Evolutionary conservation across 306 rosid genomes (phyloP).

Genomic region (Dryas alaskensis): DNA sequence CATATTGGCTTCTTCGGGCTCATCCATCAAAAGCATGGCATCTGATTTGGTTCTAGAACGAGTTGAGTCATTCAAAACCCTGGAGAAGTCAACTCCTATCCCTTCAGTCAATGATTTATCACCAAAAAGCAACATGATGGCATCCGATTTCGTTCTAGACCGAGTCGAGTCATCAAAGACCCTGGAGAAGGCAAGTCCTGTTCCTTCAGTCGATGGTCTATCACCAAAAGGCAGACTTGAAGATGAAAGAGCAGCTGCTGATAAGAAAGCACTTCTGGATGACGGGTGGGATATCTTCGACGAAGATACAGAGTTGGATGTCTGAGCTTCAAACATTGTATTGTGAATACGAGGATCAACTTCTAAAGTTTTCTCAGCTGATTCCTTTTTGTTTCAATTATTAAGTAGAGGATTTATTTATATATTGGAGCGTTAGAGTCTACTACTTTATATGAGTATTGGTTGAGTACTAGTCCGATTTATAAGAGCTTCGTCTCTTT

Average conservation of each 20-base stretch:
- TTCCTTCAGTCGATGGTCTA: conserved; percentile 28
- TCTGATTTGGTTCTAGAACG: conserved; percentile 32
- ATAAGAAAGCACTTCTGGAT: conserved; percentile 47
- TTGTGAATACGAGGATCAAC: conserved; percentile 31
- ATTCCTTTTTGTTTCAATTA: neutral
- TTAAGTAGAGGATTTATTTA: too few relatives aligned
- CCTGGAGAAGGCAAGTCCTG: conserved; percentile 24
- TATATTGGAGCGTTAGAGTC: neutral
- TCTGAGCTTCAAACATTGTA: neutral
- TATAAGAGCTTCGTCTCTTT: too few relatives aligned
- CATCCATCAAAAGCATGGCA: conserved; percentile 35
- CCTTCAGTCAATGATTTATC: conserved; percentile 25
- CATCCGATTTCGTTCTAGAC: conserved; percentile 23
- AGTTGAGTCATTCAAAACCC: conserved; percentile 29
- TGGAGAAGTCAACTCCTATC: conserved; percentile 26
- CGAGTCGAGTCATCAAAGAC: conserved; percentile 30
- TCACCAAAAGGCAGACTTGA: conserved; percentile 19
- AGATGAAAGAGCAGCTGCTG: conserved; percentile 31
- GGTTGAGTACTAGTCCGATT: too few relatives aligned
- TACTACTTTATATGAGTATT: too few relatives aligned
- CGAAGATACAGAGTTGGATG: conserved; percentile 31
- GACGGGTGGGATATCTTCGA: conserved; percentile 74
- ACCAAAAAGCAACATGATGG: conserved; percentile 9
- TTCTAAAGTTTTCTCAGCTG: neutral
- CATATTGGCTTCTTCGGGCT: conserved; percentile 56